These are phyloP conservation scores for Pugionium cornutum DNA, from an alignment of 345 rosid species.

Conservation along the genomic window DNA sequence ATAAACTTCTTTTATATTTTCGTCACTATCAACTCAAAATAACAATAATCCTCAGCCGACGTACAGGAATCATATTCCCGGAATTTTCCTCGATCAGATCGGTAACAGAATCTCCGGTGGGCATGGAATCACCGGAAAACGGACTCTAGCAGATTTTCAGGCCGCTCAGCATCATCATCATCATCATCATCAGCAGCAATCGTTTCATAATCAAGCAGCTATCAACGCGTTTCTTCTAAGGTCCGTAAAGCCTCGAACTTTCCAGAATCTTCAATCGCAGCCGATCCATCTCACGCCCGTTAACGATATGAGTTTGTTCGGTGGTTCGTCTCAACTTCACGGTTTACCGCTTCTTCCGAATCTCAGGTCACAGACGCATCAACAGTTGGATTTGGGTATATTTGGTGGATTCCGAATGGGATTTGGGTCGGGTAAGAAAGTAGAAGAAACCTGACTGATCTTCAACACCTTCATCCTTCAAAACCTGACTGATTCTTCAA, in stretches of 20 bases:
- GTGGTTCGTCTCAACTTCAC: constrained; percentile 49
- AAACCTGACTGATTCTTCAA: no score
- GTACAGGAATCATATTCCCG: constrained; percentile 57
- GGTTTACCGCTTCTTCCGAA: constrained; percentile 6
- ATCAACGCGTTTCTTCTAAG: constrained; percentile 56
- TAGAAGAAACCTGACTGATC: no score
- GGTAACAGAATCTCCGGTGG: constrained; percentile 45
- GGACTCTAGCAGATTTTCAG: constrained; percentile 73
- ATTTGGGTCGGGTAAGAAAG: constrained; percentile 29
- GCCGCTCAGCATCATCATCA: constrained; percentile 39
- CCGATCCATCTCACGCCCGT: constrained; percentile 45
- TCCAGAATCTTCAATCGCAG: constrained; percentile 36
- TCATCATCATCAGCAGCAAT: constrained; percentile 11
- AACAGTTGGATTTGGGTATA: constrained; percentile 5
- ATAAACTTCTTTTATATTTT: no score
- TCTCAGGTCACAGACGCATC: neutral
- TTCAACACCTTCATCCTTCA: no score
- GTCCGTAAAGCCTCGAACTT: constrained; percentile 68
- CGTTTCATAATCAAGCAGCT: constrained; percentile 44
- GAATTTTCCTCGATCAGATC: constrained; percentile 66
- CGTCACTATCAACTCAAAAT: no score
- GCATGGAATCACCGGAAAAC: constrained; percentile 53
- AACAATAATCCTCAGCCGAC: constrained; percentile 35
- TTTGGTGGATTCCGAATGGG: constrained; percentile 33
- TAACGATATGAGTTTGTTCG: constrained; percentile 21